A percentile compares a stretch with the other conserved stretches of the same genome.
phyloP scores from a whole-genome alignment of 352 stramenopile species.

The Lagenidium giganteum region DNA sequence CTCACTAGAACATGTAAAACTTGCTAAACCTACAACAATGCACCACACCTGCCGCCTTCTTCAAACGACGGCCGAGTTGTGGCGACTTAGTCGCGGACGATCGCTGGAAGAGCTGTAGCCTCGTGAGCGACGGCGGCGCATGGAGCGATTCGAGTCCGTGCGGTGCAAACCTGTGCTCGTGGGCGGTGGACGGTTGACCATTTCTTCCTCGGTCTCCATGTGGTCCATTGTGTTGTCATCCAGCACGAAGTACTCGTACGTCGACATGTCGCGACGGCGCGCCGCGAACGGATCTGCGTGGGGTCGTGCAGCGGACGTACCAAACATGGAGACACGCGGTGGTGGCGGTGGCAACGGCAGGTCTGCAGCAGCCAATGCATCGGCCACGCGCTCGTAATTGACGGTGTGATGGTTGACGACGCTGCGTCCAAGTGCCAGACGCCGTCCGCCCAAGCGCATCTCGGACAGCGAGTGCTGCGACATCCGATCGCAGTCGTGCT shows the following conservation, averaged over 20 bases:
- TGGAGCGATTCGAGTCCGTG: too few relatives aligned
- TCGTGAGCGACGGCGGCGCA: too few relatives aligned
- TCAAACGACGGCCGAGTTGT: too few relatives aligned
- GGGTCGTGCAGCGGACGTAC: slow-evolving; percentile 15
- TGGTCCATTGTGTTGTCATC: too few relatives aligned
- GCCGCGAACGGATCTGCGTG: slow-evolving; percentile 46
- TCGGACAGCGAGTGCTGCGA: slow-evolving; percentile 33
- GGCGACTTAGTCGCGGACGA: too few relatives aligned
- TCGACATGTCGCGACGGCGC: slow-evolving; percentile 30
- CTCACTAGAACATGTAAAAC: too few relatives aligned
- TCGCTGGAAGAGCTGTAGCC: too few relatives aligned
- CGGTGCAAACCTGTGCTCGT: too few relatives aligned
- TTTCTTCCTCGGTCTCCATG: too few relatives aligned
- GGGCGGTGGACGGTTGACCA: too few relatives aligned
- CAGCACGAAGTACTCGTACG: slow-evolving; percentile 63
- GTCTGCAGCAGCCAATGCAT: slow-evolving; percentile 15
- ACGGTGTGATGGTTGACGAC: slow-evolving; percentile 68
- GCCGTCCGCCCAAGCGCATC: slow-evolving; percentile 19
- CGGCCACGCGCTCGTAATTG: slow-evolving; percentile 23
- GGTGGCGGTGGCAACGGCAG: slow-evolving; percentile 23
- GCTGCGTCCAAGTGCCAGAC: slow-evolving; percentile 31
- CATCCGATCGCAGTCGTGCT: slow-evolving; percentile 21
- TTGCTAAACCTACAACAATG: too few relatives aligned
- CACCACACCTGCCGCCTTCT: too few relatives aligned
- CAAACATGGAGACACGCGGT: slow-evolving; percentile 66